A percentile compares a stretch with the other conserved stretches of the same genome.
phyloP scores from a whole-genome alignment of 129 eudicot species.

The Flaveria sonorensis region DNA sequence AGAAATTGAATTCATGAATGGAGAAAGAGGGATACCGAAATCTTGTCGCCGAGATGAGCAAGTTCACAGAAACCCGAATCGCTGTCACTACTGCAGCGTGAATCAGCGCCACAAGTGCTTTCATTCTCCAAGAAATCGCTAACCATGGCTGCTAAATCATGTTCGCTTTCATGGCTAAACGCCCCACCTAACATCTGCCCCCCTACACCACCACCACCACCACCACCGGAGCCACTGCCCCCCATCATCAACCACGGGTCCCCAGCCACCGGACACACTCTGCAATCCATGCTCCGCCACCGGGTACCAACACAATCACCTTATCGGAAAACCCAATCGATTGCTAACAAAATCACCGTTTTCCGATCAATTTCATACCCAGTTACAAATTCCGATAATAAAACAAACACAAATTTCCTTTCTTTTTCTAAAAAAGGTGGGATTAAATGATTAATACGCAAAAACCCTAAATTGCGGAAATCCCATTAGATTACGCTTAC shows the following conservation, averaged over 20 bases:
- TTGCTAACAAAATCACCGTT: not conserved
- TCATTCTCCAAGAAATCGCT: conserved; percentile 80
- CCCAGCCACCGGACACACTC: conserved; percentile 47
- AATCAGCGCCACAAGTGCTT: conserved; percentile 69
- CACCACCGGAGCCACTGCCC: conserved; percentile 31
- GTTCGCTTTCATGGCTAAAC: conserved; percentile 82
- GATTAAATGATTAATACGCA: not conserved
- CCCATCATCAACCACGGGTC: conserved; percentile 59
- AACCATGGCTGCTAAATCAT: conserved; percentile 86
- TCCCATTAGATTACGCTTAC: not conserved
- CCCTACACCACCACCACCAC: conserved; percentile 41
- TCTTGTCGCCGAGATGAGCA: conserved; percentile 66
- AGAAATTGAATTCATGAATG: not conserved
- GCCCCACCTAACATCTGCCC: conserved; percentile 37
- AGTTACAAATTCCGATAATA: conserved; percentile 10
- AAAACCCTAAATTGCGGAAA: conserved; percentile 16
- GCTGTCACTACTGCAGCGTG: conserved; percentile 77
- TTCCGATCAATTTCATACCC: conserved; percentile 8
- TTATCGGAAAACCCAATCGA: no score
- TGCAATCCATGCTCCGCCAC: conserved; percentile 68
- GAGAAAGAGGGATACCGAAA: conserved; percentile 48
- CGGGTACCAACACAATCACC: conserved; percentile 27
- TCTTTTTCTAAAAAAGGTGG: not conserved
- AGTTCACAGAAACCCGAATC: conserved; percentile 81
- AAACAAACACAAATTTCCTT: not conserved